A percentile compares a stretch with the other conserved stretches of the same genome.
These are phyloP conservation scores for Pseudogymnoascus verrucosus DNA, from an alignment of 2,329 filamentous ascomycete species.

Conservation along the genomic window DNA sequence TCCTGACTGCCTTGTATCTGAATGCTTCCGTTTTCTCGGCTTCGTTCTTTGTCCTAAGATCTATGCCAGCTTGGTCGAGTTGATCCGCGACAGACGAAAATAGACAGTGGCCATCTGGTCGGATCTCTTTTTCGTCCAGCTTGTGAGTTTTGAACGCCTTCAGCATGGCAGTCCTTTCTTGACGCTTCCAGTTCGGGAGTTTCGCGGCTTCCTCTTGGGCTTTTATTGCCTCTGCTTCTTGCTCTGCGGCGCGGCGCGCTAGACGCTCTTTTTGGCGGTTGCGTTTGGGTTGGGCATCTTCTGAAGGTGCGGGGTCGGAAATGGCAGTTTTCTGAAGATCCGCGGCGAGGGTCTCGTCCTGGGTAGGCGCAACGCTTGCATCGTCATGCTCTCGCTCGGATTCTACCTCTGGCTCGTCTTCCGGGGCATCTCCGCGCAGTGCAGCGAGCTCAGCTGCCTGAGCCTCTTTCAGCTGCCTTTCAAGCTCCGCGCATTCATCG, in stretches of 20 bases:
- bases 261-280: conserved; percentile 89
- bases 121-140: conserved; percentile 69
- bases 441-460: conserved; percentile 54
- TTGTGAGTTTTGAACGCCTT: conserved; percentile 53
- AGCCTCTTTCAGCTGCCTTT: conserved; percentile 56
- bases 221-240: conserved; percentile 57
- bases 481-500: conserved; percentile 65
- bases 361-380: conserved; percentile 10
- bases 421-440: conserved; percentile 26
- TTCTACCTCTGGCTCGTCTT: conserved; percentile 8
- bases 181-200: conserved; percentile 64
- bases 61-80: conserved; percentile 46
- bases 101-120: conserved; percentile 88
- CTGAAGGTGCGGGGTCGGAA: conserved; percentile 16
- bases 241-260: conserved; percentile 79
- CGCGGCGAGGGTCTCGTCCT: conserved; percentile 16
- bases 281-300: conserved; percentile 45
- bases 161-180: conserved; percentile 65
- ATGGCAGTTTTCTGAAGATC: conserved; percentile 18
- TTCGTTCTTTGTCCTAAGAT: conserved; percentile 30
- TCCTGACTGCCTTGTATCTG: conserved; percentile 60
- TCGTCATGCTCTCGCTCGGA: background rate
- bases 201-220: conserved; percentile 68
- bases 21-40: conserved; percentile 29
- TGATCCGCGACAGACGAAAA: conserved; percentile 90